phyloP scores from a whole-genome alignment of 1,284 basidiomycete species.

The Malassezia japonica region DNA sequence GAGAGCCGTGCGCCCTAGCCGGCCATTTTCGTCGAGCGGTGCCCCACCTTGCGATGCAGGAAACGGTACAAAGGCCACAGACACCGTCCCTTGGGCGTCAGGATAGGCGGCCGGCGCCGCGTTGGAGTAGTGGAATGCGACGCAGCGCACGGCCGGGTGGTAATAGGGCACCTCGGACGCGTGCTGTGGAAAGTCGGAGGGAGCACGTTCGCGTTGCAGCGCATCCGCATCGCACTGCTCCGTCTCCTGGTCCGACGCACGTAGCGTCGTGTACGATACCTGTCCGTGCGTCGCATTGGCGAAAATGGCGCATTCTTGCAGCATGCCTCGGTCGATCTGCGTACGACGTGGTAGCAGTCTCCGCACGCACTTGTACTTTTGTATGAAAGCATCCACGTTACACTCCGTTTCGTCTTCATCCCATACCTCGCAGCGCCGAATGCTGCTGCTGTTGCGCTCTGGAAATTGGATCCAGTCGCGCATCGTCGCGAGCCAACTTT shows the following conservation, averaged over 20 bases:
- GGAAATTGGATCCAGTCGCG: constrained; percentile 33
- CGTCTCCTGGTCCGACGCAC: constrained; percentile 3
- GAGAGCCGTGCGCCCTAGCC: constrained; percentile 69
- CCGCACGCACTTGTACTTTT: constrained; percentile 11
- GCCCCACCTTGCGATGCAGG: neutral
- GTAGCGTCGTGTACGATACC: constrained; percentile 17
- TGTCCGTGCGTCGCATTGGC: neutral
- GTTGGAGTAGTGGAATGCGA: constrained; percentile 38
- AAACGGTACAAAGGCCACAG: constrained; percentile 18
- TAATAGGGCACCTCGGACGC: constrained; percentile 38
- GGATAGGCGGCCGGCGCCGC: neutral
- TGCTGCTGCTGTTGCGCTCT: constrained; percentile 37
- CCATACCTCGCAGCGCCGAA: constrained; percentile 37
- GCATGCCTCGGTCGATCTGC: constrained; percentile 15
- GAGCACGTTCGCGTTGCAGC: neutral
- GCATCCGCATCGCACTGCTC: neutral
- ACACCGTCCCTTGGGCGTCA: neutral
- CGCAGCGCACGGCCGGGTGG: constrained; percentile 37
- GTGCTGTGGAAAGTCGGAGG: neutral
- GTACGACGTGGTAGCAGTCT: neutral
- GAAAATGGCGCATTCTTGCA: constrained; percentile 14
- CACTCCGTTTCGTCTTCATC: neutral
- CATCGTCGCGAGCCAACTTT: constrained; percentile 30
- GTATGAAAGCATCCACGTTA: too few species aligned
- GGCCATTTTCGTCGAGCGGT: constrained; percentile 44